Evolutionary conservation across 805 yeast genomes (phyloP).

Genomic region (Candida railenensis): DNA sequence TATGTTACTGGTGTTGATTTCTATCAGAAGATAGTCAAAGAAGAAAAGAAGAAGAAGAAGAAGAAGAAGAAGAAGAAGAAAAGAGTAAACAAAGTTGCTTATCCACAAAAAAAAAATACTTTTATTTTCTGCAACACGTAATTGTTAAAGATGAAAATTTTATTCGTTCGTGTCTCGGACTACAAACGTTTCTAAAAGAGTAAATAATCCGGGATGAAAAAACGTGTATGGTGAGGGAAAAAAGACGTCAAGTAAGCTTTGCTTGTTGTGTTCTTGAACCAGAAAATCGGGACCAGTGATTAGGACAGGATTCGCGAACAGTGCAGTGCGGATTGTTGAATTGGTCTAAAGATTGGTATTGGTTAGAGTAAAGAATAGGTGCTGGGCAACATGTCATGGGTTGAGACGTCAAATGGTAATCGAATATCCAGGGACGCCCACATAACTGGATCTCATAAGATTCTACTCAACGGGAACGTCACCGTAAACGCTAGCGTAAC

Average conservation of each 20-base stretch:
- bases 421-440: conserved; percentile 44
- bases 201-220: not conserved
- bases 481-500: conserved; percentile 38
- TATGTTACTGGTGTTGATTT: not conserved
- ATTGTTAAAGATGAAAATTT: not conserved
- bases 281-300: no score
- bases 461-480: conserved; percentile 47
- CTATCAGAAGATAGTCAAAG: not conserved
- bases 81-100: no score
- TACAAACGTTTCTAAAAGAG: not conserved
- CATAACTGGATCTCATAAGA: conserved; percentile 43
- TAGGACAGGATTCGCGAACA: no score
- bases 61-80: not conserved
- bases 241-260: no score
- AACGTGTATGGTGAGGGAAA: not conserved
- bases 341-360: not conserved
- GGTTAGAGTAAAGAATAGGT: no score
- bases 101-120: not conserved
- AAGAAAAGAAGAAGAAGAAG: not conserved
- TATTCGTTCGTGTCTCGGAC: not conserved
- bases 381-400: no score
- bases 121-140: not conserved
- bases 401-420: conserved; percentile 53
- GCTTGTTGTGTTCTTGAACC: no score
- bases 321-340: no score